A percentile compares a stretch with the other conserved stretches of the same genome.
Evolutionary conservation across 768 basidiomycete genomes (phyloP).

Genomic region (Mycena amicta): DNA sequence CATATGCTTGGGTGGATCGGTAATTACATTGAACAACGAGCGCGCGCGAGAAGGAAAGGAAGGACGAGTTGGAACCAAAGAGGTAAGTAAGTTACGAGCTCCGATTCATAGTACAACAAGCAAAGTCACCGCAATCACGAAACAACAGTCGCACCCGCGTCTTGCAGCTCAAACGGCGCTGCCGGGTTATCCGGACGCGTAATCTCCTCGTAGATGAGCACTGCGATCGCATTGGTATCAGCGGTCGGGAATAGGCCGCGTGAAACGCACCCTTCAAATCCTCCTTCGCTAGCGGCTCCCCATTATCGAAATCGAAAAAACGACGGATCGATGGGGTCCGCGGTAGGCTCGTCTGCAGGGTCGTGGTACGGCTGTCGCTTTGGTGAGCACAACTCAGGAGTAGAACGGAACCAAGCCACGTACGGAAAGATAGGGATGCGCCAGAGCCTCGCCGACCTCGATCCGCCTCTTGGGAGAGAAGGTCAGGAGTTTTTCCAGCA

Average conservation of each 20-base stretch:
- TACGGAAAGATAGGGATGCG: conserved; percentile 83
- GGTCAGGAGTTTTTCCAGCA: conserved; percentile 79
- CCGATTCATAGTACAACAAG: no score
- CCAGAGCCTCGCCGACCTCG: conserved; percentile 83
- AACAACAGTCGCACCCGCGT: not conserved
- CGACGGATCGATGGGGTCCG: conserved; percentile 69
- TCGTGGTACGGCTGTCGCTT: conserved; percentile 78
- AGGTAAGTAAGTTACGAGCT: not conserved
- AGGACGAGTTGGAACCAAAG: not conserved
- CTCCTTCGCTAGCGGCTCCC: conserved; percentile 64
- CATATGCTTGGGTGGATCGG: not conserved
- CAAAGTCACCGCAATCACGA: not conserved
- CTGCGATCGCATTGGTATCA: conserved; percentile 24
- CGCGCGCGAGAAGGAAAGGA: conserved; percentile 1
- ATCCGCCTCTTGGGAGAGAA: conserved; percentile 88
- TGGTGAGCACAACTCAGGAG: not conserved
- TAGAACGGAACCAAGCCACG: conserved; percentile 8
- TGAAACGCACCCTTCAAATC: conserved; percentile 59
- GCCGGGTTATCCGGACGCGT: conserved; percentile 34
- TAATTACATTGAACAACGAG: not conserved
- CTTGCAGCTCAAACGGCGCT: conserved; percentile 20
- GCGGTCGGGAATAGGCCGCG: not conserved
- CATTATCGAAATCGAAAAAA: conserved; percentile 87
- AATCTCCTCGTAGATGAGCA: conserved; percentile 56
- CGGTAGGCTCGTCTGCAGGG: conserved; percentile 84